Evolutionary conservation across 495 filamentous ascomycete genomes (phyloP), one percentile per base, ranked within the genome.

Genomic region (Bryoglossum gracile): DNA sequence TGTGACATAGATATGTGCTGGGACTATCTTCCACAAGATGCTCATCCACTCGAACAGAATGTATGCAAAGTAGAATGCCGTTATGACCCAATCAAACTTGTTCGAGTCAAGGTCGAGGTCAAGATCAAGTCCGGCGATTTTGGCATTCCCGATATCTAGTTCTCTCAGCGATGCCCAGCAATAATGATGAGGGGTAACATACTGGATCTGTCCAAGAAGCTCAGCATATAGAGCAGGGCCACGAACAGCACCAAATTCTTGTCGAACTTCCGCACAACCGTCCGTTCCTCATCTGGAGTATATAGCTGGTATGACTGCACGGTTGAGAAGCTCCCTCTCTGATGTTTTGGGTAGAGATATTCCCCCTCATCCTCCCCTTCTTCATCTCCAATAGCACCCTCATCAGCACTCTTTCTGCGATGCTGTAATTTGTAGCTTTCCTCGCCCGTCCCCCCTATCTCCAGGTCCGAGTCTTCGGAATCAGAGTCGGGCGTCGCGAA

Each of bases 201-300:
- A 87, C 83, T 88, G 3, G 82, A 87, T 54, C 86, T 73, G 61
- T 90, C 86, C 46, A 90, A 62, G 62, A 92, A 91, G 37, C 78
- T 81, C 26, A 96, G 70, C 69, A 91, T 73, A 60, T 94, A 95
- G 18, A 94, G 69, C 25, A 87, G 55, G 2, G 87, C 86, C 39
- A 94, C 68, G 61, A 94, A 94, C 3, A 86, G 62, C 14, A 94
- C 87, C 50, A 95, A 68, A 43, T 71, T 76, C 48, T 75, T 68
- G 63, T 95, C 89, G 54, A 94, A 79, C 56, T 80, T 85, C 57
- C 69, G 75, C 36, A 89, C 69, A 10, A 95, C 82, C 9, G 72
- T 72, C 28, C 62, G 65, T 60, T 94, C 89, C 59, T 94, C 87
- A 26, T 87, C 80, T 0, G 68, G 65, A 2, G 87, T 91, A 60